Evolutionary conservation across 768 basidiomycete genomes (phyloP).

Genomic region (Lactarius tabidus): DNA sequence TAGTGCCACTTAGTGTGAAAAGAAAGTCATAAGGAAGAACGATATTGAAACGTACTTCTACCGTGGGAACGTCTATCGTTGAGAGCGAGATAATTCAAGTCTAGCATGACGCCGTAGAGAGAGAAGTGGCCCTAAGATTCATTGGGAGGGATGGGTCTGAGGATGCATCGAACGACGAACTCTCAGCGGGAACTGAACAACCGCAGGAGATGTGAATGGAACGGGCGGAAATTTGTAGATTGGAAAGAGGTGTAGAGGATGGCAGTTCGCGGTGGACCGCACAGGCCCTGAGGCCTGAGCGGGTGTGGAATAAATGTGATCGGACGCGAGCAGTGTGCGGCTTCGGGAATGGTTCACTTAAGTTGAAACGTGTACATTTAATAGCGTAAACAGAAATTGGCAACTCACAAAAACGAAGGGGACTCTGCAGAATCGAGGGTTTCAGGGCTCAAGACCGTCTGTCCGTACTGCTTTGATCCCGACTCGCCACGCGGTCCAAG

Average conservation of each 20-base stretch:
- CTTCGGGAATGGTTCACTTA: conserved; percentile 34
- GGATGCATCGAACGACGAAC: conserved; percentile 75
- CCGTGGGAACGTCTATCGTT: conserved; percentile 66
- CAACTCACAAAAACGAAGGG: conserved; percentile 31
- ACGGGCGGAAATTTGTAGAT: conserved; percentile 61
- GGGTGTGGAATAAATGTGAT: conserved; percentile 63
- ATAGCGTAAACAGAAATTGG: neutral
- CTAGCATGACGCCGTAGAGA: conserved; percentile 89
- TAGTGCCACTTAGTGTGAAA: neutral
- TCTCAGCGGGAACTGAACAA: conserved; percentile 44
- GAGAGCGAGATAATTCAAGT: conserved; percentile 90
- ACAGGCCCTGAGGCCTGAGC: conserved; percentile 51
- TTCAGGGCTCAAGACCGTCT: conserved; percentile 55
- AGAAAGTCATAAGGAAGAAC: neutral
- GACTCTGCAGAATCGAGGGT: conserved; percentile 41
- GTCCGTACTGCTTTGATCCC: conserved; percentile 76
- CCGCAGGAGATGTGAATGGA: conserved; percentile 61
- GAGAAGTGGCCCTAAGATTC: conserved; percentile 54
- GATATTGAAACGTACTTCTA: conserved; percentile 22
- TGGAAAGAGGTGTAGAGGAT: conserved; percentile 52
- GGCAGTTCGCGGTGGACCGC: no score
- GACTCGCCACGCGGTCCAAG: no score
- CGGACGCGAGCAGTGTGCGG: conserved; percentile 66
- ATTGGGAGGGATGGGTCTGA: conserved; percentile 59
- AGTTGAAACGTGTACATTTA: neutral